Base-by-base conservation (phyloP, 768 basidiomycete genomes). In the Clavulina sp. region DNA sequence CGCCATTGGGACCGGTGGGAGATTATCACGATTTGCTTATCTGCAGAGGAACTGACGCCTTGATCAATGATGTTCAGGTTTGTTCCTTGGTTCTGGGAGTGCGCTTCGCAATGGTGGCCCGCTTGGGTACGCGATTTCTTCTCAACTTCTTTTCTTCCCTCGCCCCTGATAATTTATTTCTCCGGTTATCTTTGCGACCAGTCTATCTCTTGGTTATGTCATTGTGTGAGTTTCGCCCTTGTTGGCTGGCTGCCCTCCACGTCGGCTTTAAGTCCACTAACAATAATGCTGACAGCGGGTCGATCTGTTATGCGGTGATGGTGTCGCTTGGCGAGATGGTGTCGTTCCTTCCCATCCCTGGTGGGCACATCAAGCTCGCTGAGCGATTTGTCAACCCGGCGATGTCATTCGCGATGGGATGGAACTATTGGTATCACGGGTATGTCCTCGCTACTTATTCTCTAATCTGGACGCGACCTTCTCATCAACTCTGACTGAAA, bases 351-450 rank as follows among this genome's bases (percentile, higher is more conserved):
- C 85, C 85, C 0, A 70, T 88, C 48, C 72, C 82, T 26, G 85
- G 85, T 24, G 46, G 43, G 9, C 41, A 53, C 46, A 49, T 49
- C 63, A 83, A 71, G 54, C 65, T 88, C 16, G 78, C 85, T 0
- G 84, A 80, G 61, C 81, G 85, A 29, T 89, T 88, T 59, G 79
- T 88, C 5, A 75, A 84, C 54, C 80, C 76, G 16, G 80, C 82
- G 1, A 67, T 84, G 54, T 81, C 82, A 19, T 68, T 69, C 41
- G 60, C 64, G 24, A 65, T 67, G 72, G 55, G 53, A 0, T 56
- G 55, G 56, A 57, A 57, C 32, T 56, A 52, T 28, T 57, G 55
- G 56, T 66, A 66, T 60, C 58, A 65, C 60, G 64, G 64, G 64
- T 46, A 24, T 16, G 43, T 46, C 9, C 41, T 46, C 1, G 24